Base-by-base conservation (phyloP, 768 basidiomycete species). In the Lactarius sp. region DNA sequence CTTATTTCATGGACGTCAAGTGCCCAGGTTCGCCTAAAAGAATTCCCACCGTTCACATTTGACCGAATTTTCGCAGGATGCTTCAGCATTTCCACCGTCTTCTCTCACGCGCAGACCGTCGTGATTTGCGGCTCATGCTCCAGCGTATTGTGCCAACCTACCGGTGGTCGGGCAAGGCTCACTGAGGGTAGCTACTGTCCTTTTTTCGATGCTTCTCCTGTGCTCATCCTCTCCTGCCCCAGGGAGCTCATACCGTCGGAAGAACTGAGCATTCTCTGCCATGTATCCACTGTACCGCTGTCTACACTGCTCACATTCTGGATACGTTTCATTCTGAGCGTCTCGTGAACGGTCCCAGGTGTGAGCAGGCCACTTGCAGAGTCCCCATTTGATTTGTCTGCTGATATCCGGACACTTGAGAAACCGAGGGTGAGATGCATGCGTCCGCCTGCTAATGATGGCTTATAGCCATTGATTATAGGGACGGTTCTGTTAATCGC, bases 1-100 rank as follows among this genome's bases (percentile, higher is more conserved):
- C 96, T 41, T 98, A 92, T 81, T 98, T 98, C 81, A 98, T 99
- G 97, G 97, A 99, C 73, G 95, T 98, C 72, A 99, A 98, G 79
- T 98, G 96, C 80, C 88, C 96, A 71, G 94, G 92, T 93, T 66
- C 64, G 87, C 79, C 62, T 20, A 27, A n/a, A 34, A 56, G 49
- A 37, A 1, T 52, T 37, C 42, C 36, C 14, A 39, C 10, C 46
- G n/a, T 41, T 56, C 39, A 54, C 31, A 20, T 36, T 6, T 54
- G 51, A 8, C 14, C 20, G 12, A 9, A 18, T 42, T 16, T n/a
- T 41, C 33, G n/a, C 69, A 92, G 93, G 93, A 68, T 96, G 94
- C 83, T 94, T 94, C 76, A 85, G 87, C 70, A 92, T 94, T 76
- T 94, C 94, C 71, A 95, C 94, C 69, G 95, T 98, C 72, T 99